Base-by-base conservation (phyloP, 176 grass and related monocot species). In the Lolium perenne region DNA sequence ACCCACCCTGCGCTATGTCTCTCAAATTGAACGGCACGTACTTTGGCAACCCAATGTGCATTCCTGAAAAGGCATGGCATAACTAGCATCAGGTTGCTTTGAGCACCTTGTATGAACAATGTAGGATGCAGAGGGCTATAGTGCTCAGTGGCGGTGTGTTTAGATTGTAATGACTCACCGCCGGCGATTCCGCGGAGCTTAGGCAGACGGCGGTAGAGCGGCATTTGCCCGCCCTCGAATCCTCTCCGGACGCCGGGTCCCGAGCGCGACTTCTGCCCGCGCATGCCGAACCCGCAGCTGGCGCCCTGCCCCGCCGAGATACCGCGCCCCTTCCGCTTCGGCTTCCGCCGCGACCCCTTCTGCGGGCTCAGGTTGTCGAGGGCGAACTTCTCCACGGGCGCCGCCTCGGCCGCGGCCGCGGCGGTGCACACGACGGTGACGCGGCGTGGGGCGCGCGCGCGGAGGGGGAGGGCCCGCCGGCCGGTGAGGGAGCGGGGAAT, bases 151-250 rank as follows among this genome's bases (percentile, higher is more conserved):
- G 32, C 32, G 2, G 32, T 35, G 32, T 48, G 2, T 6, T 66
- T 57, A 14, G 21, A 43, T 55, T 25, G 51, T 81, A 69, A 71
- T 48, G 41, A 74, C 87, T 84, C 76, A 99, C 97, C 97, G 35
- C 97, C 97, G 46, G 94, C 94, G 55, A 93, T 99, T 54, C 97
- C 97, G 6, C 97, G 92, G 48, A 94, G 92, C 86, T 99, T 99
- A 63, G 97, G 97, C 10, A 99, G 51, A 45, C 97, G 92, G 49
- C 94, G 97, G 85, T 99, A 99, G 67, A 99, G 88, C 4, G 94
- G 97, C 93, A 96, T 94, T 87, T 99, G 97, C 45, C 97, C 97
- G 26, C 97, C 97, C 89, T 99, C 94, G 84, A 99, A 99, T n/a
- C 94, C 94, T 83, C 84, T 88, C 43, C 94, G 90, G 59, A 99